These are phyloP conservation scores for Pseudogymnoascus sp. DNA, from an alignment of 2,329 filamentous ascomycete genomes.

Conservation along the genomic window DNA sequence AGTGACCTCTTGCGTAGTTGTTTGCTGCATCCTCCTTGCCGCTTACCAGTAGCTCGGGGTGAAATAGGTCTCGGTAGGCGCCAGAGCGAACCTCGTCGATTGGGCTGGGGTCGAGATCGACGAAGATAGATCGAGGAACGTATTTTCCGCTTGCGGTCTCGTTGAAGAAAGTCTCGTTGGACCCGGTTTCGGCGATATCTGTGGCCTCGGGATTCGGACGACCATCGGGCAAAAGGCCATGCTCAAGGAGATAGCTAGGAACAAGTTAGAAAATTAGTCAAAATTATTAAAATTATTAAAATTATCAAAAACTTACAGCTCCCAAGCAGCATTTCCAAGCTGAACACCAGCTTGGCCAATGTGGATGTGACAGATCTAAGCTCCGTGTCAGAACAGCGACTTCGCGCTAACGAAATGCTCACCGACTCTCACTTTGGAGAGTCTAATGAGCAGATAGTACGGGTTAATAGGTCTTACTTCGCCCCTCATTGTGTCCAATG, in stretches of 20 bases:
- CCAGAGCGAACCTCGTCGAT: conserved; percentile 63
- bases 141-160: conserved; percentile 60
- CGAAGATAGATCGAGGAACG: conserved; percentile 60
- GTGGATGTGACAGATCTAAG: conserved; percentile 58
- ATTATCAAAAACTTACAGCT: conserved; percentile 46
- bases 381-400: conserved; percentile 7
- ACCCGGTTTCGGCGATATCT: conserved; percentile 46
- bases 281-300: not conserved
- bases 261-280: conserved; percentile 12
- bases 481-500: conserved; percentile 7
- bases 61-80: conserved; percentile 55
- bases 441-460: conserved; percentile 6
- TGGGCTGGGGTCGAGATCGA: conserved; percentile 59
- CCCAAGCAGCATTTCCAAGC: conserved; percentile 63
- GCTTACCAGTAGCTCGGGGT: conserved; percentile 59
- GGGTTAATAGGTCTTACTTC: conserved; percentile 9
- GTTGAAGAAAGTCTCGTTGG: conserved; percentile 60
- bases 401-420: conserved; percentile 7
- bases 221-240: conserved; percentile 55
- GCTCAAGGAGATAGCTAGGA: conserved; percentile 56
- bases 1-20: conserved; percentile 64
- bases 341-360: conserved; percentile 63
- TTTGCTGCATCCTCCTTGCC: conserved; percentile 65
- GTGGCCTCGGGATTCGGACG: conserved; percentile 48
- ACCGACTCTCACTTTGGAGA: conserved; percentile 5